Evolutionary conservation across 108 stramenopile species (phyloP).

Genomic region (Aurantiochytrium sp.): DNA sequence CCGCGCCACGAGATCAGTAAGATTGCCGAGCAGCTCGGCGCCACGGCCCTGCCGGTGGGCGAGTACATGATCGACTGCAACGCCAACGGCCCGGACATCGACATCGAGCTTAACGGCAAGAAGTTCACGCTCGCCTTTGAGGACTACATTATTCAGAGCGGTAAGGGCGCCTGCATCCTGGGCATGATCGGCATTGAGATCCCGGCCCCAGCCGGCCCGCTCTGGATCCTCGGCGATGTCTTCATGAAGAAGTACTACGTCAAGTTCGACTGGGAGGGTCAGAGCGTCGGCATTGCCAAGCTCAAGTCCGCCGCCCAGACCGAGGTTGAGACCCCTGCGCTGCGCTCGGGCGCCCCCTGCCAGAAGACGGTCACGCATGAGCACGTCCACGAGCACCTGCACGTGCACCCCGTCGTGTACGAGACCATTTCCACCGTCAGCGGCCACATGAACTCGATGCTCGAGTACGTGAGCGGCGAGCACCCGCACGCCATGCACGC

Average conservation of each 20-base stretch:
- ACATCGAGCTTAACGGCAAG: constrained; percentile 56
- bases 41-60: constrained; percentile 71
- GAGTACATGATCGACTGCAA: constrained; percentile 81
- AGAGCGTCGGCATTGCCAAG: constrained; percentile 29
- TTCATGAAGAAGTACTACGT: constrained; percentile 93
- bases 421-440: too few species aligned
- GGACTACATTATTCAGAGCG: constrained; percentile 48
- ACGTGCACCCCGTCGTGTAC: too few species aligned
- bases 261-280: constrained; percentile 70
- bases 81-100: constrained; percentile 42
- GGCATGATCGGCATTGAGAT: constrained; percentile 87
- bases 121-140: constrained; percentile 73
- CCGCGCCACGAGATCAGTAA: constrained; percentile 66
- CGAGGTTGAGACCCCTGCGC: not conserved
- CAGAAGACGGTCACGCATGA: not conserved
- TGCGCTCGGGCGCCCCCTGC: too few species aligned
- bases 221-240: constrained; percentile 93
- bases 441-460: too few species aligned
- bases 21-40: constrained; percentile 74
- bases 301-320: not conserved
- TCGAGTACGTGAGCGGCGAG: too few species aligned
- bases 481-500: not conserved
- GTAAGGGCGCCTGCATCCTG: constrained; percentile 76
- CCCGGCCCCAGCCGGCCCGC: constrained; percentile 63
- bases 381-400: not conserved